Conservation (phyloP, 306 rosid genomes). For the Sesbania bispinosa region DNA sequence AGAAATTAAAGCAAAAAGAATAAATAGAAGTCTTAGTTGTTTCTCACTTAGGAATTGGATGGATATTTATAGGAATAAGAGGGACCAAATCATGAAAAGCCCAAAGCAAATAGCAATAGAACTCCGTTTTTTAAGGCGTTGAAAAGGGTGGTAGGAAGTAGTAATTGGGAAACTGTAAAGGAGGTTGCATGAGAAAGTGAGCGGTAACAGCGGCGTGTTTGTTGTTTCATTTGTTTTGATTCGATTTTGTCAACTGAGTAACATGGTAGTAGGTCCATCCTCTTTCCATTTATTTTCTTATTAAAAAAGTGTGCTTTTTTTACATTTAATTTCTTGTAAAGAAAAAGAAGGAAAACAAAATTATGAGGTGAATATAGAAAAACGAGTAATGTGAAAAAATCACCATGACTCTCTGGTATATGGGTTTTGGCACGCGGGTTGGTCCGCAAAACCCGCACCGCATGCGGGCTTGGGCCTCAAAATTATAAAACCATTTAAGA, state of each 20-base stretch:
- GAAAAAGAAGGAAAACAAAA: too few relatives aligned
- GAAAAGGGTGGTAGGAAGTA: constrained; percentile 6
- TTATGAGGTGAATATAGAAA: too few relatives aligned
- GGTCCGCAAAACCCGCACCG: too few relatives aligned
- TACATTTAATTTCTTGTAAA: too few relatives aligned
- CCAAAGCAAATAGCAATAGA: neutral
- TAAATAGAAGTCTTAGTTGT: neutral
- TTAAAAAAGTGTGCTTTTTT: too few relatives aligned
- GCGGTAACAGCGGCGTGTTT: constrained; percentile 51
- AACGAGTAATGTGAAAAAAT: too few relatives aligned
- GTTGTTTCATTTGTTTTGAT: constrained; percentile 20
- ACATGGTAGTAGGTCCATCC: neutral
- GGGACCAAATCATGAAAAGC: neutral
- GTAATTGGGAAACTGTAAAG: neutral
- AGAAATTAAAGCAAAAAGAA: neutral
- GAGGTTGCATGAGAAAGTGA: neutral
- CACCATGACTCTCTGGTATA: too few relatives aligned
- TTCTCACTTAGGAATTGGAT: neutral
- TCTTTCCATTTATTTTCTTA: too few relatives aligned
- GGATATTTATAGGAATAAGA: constrained; percentile 42
- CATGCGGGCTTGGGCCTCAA: too few relatives aligned
- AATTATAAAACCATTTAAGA: too few relatives aligned
- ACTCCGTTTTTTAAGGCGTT: constrained; percentile 40
- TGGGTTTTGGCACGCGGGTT: too few relatives aligned
- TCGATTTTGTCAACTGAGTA: constrained; percentile 27